Conservation (phyloP, 106 monocot genomes). For the Platanthera zijinensis region DNA sequence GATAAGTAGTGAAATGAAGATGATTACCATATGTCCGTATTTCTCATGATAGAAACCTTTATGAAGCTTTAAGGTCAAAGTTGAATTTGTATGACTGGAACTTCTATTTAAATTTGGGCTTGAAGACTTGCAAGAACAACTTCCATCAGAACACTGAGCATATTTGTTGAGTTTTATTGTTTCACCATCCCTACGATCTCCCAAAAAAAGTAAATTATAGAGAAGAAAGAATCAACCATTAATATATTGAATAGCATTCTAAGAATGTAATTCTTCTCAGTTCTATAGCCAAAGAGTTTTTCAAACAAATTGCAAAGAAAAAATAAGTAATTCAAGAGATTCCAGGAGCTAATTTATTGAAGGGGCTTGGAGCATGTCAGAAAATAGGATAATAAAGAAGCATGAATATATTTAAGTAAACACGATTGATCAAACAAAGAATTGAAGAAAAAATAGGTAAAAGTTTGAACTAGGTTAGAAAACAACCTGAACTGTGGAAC, state of each 20-base stretch:
- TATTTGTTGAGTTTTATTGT: slow-evolving; percentile 26
- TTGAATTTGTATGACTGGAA: slow-evolving; percentile 8
- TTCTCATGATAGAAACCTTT: slow-evolving; percentile 81
- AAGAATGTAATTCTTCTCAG: background rate
- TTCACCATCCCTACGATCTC: slow-evolving; percentile 44
- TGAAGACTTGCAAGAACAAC: slow-evolving; percentile 43
- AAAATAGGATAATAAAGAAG: background rate
- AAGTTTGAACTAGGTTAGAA: background rate
- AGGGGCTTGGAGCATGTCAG: background rate
- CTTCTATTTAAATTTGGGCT: background rate
- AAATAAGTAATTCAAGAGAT: background rate
- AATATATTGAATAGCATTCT: background rate
- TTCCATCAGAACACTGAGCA: slow-evolving; percentile 34
- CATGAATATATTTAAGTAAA: background rate
- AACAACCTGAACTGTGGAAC: slow-evolving; percentile 65
- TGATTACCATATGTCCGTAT: slow-evolving; percentile 15
- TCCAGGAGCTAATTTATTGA: background rate
- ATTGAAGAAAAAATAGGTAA: background rate
- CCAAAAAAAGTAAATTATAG: background rate
- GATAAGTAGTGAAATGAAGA: background rate
- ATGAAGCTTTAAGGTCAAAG: slow-evolving; percentile 41
- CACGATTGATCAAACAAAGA: background rate
- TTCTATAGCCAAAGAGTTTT: background rate
- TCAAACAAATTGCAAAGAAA: background rate
- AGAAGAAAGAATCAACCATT: background rate